phyloP scores from a whole-genome alignment of 169 alveolate genomes.

The Amoebophrya sp. region DNA sequence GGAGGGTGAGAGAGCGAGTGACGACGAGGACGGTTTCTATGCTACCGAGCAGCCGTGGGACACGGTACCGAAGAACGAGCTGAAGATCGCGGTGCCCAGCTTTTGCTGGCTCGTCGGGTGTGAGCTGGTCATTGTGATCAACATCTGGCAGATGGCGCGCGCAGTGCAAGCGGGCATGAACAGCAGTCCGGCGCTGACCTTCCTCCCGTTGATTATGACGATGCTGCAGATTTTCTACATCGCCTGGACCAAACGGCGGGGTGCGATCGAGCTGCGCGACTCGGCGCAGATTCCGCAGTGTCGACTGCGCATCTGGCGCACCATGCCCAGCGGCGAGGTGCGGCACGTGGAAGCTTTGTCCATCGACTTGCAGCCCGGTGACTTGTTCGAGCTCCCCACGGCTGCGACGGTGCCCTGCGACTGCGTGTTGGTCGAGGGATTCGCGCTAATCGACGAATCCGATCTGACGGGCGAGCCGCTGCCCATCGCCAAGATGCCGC shows the following conservation, averaged over 20 bases:
- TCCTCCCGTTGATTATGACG: neutral
- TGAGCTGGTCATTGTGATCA: neutral
- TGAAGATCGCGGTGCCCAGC: neutral
- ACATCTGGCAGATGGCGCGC: neutral
- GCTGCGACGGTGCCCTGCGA: slow-evolving; percentile 22
- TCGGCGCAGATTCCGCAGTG: neutral
- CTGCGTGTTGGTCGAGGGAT: neutral
- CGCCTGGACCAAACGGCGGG: neutral
- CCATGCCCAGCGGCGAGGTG: neutral
- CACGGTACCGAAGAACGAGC: no score
- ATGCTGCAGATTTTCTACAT: neutral
- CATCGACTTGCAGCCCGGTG: neutral
- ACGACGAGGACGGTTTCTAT: no score
- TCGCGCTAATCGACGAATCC: neutral
- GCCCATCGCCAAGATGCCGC: neutral
- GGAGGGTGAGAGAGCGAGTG: no score
- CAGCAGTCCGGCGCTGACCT: neutral
- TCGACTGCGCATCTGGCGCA: neutral
- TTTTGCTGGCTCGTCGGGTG: neutral
- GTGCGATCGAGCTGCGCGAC: neutral
- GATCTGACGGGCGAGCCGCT: slow-evolving; percentile 12
- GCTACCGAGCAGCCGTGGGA: no score
- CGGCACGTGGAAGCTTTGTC: neutral
- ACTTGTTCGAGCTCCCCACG: neutral
- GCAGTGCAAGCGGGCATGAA: neutral